phyloP scores from a whole-genome alignment of 1,284 basidiomycete species.

The Cryptococcus jaspeensis region DNA sequence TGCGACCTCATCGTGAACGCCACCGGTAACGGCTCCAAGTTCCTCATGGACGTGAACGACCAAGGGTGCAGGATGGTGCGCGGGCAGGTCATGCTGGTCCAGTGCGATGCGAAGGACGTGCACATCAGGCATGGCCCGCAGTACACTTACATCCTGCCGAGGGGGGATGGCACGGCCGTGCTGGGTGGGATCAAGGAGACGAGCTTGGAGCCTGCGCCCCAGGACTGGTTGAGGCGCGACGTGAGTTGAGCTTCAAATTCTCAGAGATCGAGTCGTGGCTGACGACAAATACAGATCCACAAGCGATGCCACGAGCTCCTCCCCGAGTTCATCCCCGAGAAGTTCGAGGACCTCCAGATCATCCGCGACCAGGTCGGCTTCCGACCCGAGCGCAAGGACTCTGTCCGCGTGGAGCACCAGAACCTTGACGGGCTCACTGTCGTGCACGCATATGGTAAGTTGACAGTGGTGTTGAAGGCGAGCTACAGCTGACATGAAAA shows the following conservation, averaged over 20 bases:
- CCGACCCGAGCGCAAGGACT: constrained; percentile 12
- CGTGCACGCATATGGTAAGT: constrained; percentile 4
- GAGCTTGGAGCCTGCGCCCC: not conserved
- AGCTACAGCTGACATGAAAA: no score
- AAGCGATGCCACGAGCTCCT: constrained; percentile 10
- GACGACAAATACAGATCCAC: constrained; percentile 3
- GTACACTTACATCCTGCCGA: constrained; percentile 15
- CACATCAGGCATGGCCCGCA: constrained; percentile 12
- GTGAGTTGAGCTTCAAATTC: not conserved
- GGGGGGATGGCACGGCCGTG: constrained; percentile 15
- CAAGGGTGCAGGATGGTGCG: constrained; percentile 1
- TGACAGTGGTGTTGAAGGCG: no score
- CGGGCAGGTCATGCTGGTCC: constrained; percentile 12
- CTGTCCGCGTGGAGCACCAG: constrained; percentile 2
- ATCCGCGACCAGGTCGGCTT: constrained; percentile 13
- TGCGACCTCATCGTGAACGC: constrained; percentile 13
- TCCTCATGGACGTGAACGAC: constrained; percentile 6
- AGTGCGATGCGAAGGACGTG: constrained; percentile 2
- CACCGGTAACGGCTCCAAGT: constrained; percentile 4
- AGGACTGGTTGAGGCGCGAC: not conserved
- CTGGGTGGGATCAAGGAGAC: constrained; percentile 15
- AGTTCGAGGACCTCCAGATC: constrained; percentile 16
- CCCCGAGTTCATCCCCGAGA: constrained; percentile 7
- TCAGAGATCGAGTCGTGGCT: not conserved
- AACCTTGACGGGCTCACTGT: not conserved